Evolutionary conservation across 768 basidiomycete species (phyloP).

Genomic region (Strobilomyces echinocephalus): DNA sequence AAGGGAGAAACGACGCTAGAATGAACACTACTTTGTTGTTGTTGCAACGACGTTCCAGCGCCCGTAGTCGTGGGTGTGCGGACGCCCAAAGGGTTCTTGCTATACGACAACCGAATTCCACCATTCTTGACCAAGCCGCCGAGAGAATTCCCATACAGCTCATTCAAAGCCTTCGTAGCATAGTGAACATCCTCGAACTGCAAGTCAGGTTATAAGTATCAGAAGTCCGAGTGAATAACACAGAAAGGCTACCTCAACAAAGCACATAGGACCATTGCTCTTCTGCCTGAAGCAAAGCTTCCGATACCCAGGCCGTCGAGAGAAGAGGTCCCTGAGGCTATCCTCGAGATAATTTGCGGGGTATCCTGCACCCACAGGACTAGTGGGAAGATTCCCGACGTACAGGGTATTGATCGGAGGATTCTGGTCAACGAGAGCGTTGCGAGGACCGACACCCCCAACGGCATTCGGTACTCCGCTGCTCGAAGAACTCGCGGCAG

Average conservation of each 20-base stretch:
- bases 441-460: conserved; percentile 30
- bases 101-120: conserved; percentile 95
- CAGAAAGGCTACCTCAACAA: conserved; percentile 73
- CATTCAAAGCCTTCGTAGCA: conserved; percentile 83
- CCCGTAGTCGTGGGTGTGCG: conserved; percentile 67
- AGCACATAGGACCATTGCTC: conserved; percentile 98
- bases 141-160: conserved; percentile 88
- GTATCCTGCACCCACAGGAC: conserved; percentile 64
- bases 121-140: conserved; percentile 90
- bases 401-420: conserved; percentile 99
- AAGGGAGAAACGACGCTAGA: conserved; percentile 26
- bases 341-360: conserved; percentile 84
- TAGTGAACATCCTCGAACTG: conserved; percentile 87
- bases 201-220: conserved; percentile 4
- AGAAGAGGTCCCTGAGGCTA: conserved; percentile 77
- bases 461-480: conserved; percentile 19
- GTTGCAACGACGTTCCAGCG: conserved; percentile 24
- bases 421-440: conserved; percentile 73
- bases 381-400: conserved; percentile 93
- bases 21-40: conserved; percentile 24
- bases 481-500: conserved; percentile 29
- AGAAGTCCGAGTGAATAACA: background rate
- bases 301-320: conserved; percentile 75
- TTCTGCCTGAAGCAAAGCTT: conserved; percentile 95
- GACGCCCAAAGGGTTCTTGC: conserved; percentile 96